Evolutionary conservation across 331 rosid species (phyloP).

Genomic region (Acacia pycnantha): DNA sequence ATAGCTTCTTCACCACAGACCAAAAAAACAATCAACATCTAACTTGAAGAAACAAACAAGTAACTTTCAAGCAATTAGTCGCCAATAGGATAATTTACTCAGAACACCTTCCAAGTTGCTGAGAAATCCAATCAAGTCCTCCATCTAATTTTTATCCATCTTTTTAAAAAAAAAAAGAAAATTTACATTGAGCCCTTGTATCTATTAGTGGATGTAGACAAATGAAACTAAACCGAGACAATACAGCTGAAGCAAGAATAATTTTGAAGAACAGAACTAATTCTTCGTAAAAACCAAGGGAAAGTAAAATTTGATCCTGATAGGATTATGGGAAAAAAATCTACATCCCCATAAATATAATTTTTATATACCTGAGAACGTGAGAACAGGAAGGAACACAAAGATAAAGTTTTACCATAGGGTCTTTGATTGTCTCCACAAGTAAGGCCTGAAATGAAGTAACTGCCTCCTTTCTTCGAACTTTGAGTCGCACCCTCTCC

Average conservation of each 20-base stretch:
- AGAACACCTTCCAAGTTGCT: constrained; percentile 1
- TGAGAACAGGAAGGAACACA: not conserved
- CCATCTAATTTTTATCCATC: not conserved
- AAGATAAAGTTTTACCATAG: constrained; percentile 58
- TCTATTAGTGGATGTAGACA: not conserved
- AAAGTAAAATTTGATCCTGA: constrained; percentile 13
- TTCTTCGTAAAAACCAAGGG: not conserved
- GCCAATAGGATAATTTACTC: not conserved
- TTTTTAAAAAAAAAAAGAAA: not conserved
- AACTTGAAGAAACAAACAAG: constrained; percentile 1
- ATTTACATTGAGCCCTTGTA: not conserved
- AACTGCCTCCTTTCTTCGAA: constrained; percentile 90
- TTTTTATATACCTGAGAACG: not conserved
- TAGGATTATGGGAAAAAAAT: constrained; percentile 2
- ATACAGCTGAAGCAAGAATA: constrained; percentile 1
- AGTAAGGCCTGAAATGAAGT: constrained; percentile 91
- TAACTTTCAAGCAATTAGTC: not conserved
- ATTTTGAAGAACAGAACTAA: constrained; percentile 6
- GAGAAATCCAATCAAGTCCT: constrained; percentile 4
- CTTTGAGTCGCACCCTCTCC: constrained; percentile 85
- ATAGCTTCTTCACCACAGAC: not conserved
- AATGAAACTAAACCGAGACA: not conserved
- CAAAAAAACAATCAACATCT: constrained; percentile 2
- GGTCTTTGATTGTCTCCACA: constrained; percentile 91
- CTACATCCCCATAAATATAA: not conserved